Base-by-base conservation (phyloP, 2,329 filamentous ascomycete genomes). In the Coccinonectria pachysandricola region DNA sequence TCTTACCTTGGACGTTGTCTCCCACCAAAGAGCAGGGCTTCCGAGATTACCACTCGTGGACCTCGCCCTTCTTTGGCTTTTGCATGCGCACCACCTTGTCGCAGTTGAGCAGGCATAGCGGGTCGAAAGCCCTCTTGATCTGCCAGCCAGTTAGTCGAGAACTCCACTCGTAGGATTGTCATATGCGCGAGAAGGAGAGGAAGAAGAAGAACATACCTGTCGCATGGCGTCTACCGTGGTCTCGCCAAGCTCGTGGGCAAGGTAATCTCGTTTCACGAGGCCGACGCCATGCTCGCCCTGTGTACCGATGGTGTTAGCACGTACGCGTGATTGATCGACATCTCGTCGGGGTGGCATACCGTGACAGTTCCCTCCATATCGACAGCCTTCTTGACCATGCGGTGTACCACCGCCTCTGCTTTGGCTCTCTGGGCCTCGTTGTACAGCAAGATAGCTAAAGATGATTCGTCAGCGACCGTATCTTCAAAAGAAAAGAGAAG, bases 281-380 rank as follows among this genome's bases (percentile, higher is more conserved):
- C 83, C 83, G 27, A 91, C 77, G 21, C 83, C 83, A 52, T 92
- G 83, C 55, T 92, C 83, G 28, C 83, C 84, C 66, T 71, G 30
- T 19, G n/a, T 18, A 13, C 14, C 16, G 7, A 12, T 8, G 5
- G 14, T 22, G n/a, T n/a, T n/a, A n/a, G n/a, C 10, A 14, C 10
- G 6, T 12, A 8, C 17, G 17, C 4, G 10, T 8, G 16, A 21
- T 5, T 10, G 13, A 15, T 12, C 22, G n/a, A n/a, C n/a, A n/a
- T n/a, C n/a, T n/a, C n/a, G n/a, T n/a, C n/a, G n/a, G n/a, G 5
- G 2, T 14, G 12, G 46, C 63, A 45, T 45, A 71, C 67, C 8
- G 83, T 87, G 2, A 86, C 82, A 0, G 84, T 91, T 7, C 84
- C 84, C 54, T 91, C 83, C 60, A 86, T 70, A 57, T 85, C 80